phyloP scores from a whole-genome alignment of 306 rosid species.

The Cicer cuneatum region DNA sequence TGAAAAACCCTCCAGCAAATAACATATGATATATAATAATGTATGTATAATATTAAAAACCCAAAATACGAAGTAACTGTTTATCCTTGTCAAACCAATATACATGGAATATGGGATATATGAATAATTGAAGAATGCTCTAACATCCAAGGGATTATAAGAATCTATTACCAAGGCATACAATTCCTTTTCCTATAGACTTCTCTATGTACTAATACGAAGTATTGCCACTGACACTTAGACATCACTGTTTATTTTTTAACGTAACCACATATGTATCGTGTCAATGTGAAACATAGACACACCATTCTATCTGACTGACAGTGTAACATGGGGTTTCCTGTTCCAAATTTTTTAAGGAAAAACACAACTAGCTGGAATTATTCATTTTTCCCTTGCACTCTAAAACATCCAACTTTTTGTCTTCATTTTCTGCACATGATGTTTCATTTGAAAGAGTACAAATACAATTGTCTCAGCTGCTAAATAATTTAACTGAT shows the following conservation, averaged over 20 bases:
- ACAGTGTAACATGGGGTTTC: neutral
- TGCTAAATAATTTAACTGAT: constrained; percentile 76
- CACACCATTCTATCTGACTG: no score
- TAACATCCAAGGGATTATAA: constrained; percentile 32
- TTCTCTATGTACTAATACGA: neutral
- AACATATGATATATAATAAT: no score
- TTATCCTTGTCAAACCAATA: constrained; percentile 16
- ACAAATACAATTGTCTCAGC: constrained; percentile 49
- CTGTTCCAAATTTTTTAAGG: constrained; percentile 34
- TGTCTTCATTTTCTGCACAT: constrained; percentile 27
- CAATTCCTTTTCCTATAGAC: constrained; percentile 16
- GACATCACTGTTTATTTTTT: no score
- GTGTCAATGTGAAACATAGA: no score
- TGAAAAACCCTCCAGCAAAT: no score
- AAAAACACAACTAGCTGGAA: constrained; percentile 23
- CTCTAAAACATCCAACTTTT: neutral
- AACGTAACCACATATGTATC: no score
- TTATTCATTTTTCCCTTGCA: constrained; percentile 3
- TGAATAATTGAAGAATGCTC: constrained; percentile 30
- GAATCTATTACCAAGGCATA: constrained; percentile 20
- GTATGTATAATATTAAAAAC: neutral
- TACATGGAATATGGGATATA: constrained; percentile 12
- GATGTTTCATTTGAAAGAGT: constrained; percentile 12
- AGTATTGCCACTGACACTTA: no score
- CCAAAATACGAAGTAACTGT: neutral